Evolutionary conservation across 202 grass and related monocot species (phyloP).

Genomic region (Saccharum hybrid): DNA sequence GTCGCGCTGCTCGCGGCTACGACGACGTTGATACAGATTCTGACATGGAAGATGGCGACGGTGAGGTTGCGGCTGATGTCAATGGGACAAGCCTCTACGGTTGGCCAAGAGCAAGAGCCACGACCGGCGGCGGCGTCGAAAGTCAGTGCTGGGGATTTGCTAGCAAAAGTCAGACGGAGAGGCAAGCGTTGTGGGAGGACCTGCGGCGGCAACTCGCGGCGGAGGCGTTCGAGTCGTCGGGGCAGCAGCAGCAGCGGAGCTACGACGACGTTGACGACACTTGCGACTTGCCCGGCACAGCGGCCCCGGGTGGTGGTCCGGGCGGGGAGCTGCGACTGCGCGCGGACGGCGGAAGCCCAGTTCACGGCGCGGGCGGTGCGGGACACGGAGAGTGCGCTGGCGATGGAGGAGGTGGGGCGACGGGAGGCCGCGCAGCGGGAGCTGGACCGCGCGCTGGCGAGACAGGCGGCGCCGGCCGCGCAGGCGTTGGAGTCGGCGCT

Average conservation of each 20-base stretch:
- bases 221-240: not conserved
- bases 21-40: not conserved
- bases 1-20: not conserved
- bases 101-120: no score
- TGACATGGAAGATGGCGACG: not conserved
- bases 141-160: no score
- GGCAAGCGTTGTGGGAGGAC: no score
- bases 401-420: not conserved
- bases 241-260: no score
- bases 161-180: no score
- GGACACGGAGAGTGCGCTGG: not conserved
- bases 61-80: not conserved
- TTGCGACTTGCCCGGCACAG: not conserved
- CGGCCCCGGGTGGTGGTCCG: no score
- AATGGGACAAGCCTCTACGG: no score
- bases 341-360: not conserved
- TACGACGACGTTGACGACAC: not conserved
- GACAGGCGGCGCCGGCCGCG: not conserved
- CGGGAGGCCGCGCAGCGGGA: not conserved
- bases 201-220: not conserved
- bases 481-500: not conserved
- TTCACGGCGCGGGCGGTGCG: not conserved
- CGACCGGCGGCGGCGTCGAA: no score
- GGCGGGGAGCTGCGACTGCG: not conserved
- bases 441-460: not conserved